These are phyloP conservation scores for Endoconidiophora laricicola DNA, from an alignment of 2,329 filamentous ascomycete species.

Conservation along the genomic window DNA sequence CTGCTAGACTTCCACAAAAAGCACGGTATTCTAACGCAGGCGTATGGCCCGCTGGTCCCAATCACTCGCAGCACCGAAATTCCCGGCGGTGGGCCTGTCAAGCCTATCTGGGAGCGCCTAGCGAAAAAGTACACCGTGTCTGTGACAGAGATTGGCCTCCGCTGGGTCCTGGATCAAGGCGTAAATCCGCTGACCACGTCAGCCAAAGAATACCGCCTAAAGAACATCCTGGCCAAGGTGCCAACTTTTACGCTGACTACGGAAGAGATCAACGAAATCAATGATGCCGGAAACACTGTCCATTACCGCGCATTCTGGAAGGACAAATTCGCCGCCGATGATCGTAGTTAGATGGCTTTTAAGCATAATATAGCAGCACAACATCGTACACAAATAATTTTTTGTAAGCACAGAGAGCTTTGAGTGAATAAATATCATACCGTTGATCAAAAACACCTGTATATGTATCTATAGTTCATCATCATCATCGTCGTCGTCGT, in stretches of 20 bases:
- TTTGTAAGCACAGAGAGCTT: background rate
- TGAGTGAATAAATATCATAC: background rate
- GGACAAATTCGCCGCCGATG: slow-evolving; percentile 33
- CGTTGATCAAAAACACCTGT: background rate
- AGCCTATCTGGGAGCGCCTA: slow-evolving; percentile 31
- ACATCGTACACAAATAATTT: background rate
- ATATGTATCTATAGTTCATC: slow-evolving; percentile 1
- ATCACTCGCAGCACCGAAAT: slow-evolving; percentile 25
- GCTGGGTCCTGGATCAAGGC: slow-evolving; percentile 45
- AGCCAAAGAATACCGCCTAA: slow-evolving; percentile 38
- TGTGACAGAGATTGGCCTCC: slow-evolving; percentile 37
- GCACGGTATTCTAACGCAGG: slow-evolving; percentile 38
- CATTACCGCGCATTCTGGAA: slow-evolving; percentile 45
- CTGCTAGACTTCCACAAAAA: slow-evolving; percentile 40
- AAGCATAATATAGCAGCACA: background rate
- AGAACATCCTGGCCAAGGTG: slow-evolving; percentile 34
- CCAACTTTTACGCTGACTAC: slow-evolving; percentile 41
- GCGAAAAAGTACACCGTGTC: slow-evolving; percentile 42
- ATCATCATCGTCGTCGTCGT: slow-evolving; percentile 3
- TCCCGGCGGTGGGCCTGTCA: slow-evolving; percentile 33
- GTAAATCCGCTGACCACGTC: slow-evolving; percentile 44
- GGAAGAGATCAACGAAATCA: slow-evolving; percentile 40
- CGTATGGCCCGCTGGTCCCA: slow-evolving; percentile 39
- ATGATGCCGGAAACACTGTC: slow-evolving; percentile 38
- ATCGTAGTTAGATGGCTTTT: slow-evolving; percentile 24